These are phyloP conservation scores for Chlamydomonas eustigma DNA, from an alignment of 139 green algal genomes.

Conservation along the genomic window DNA sequence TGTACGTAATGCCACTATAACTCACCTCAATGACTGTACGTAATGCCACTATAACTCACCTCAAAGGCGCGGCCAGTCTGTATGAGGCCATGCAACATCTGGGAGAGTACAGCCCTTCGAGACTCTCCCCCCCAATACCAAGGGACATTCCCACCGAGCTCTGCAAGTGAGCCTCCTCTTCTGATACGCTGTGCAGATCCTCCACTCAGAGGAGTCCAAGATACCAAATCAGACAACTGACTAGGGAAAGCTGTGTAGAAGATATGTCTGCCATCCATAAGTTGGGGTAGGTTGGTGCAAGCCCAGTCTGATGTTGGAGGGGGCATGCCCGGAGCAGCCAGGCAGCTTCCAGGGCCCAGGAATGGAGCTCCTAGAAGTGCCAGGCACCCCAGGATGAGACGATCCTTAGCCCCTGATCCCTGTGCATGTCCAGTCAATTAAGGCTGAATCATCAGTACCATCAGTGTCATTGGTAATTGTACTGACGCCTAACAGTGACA, in stretches of 20 bases:
- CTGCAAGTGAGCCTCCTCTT: not conserved
- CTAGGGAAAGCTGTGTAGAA: not conserved
- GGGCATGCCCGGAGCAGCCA: not conserved
- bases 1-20: too few relatives aligned
- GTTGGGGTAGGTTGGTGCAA: conserved; percentile 3
- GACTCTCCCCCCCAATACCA: conserved; percentile 20
- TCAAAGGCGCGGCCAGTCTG: not conserved
- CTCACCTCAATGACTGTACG: too few relatives aligned
- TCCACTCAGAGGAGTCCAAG: not conserved
- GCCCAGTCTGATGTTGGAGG: not conserved
- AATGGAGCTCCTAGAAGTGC: conserved; percentile 58
- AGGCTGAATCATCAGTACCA: too few relatives aligned
- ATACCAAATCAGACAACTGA: not conserved
- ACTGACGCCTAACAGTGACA: too few relatives aligned
- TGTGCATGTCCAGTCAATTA: too few relatives aligned
- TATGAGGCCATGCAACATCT: conserved; percentile 18
- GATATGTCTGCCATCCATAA: not conserved
- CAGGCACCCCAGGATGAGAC: conserved; percentile 45
- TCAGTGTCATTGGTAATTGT: too few relatives aligned
- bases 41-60: too few relatives aligned
- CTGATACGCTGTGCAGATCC: not conserved
- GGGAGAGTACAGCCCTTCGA: conserved; percentile 17
- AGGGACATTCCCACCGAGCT: not conserved
- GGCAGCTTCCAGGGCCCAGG: not conserved
- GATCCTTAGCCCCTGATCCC: conserved; percentile 20